Evolutionary conservation across 202 grass and related monocot genomes (phyloP).

Genomic region (Brachypodium distachyon): DNA sequence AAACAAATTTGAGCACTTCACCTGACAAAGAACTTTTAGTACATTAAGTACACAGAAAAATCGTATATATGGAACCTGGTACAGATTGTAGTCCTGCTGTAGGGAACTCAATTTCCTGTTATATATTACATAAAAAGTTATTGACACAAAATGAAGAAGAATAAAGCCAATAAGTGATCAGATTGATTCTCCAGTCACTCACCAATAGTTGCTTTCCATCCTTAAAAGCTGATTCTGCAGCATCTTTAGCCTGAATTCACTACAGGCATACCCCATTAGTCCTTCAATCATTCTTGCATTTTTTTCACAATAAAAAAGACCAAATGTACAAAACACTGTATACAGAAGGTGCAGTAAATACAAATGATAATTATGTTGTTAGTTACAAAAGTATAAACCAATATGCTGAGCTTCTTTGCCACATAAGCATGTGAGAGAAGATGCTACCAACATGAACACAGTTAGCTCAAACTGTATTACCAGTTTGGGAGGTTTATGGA

Average conservation of each 20-base stretch:
- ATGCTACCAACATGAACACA: not conserved
- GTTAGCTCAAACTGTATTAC: not conserved
- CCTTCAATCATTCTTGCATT: not conserved
- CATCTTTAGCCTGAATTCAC: conserved; percentile 89
- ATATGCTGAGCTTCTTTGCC: not conserved
- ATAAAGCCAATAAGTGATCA: not conserved
- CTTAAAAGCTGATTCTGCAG: conserved; percentile 61
- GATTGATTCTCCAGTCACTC: conserved; percentile 1
- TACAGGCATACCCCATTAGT: conserved; percentile 40
- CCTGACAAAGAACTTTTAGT: not conserved
- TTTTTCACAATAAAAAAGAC: conserved; percentile 2
- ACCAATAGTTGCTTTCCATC: conserved; percentile 89
- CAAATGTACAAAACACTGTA: not conserved
- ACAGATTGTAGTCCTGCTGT: conserved; percentile 82
- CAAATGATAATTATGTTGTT: not conserved
- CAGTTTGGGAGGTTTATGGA: not conserved
- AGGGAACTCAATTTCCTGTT: conserved; percentile 95
- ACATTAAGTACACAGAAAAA: conserved; percentile 12
- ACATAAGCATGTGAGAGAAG: not conserved
- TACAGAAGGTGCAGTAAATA: not conserved
- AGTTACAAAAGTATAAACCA: not conserved
- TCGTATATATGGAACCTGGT: conserved; percentile 46
- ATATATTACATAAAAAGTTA: conserved; percentile 16
- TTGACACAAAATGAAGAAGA: not conserved
- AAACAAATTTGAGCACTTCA: not conserved